Percentiles rank a stretch among this genome's conserved stretches.
These are phyloP conservation scores for Trametopsis cervina DNA, from an alignment of 768 basidiomycete genomes.

Conservation along the genomic window DNA sequence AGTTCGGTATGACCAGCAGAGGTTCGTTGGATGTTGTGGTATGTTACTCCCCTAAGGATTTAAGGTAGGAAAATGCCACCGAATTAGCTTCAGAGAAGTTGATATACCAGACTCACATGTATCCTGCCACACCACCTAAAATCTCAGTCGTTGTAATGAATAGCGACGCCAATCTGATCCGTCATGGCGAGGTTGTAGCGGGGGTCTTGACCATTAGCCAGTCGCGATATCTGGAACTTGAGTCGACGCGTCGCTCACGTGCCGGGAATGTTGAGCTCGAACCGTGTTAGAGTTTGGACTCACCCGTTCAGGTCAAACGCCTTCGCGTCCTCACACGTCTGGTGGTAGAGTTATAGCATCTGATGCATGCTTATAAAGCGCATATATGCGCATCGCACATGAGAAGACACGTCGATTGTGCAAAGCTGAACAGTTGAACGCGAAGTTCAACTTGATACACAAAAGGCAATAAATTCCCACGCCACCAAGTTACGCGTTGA, in stretches of 20 bases:
- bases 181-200: background rate
- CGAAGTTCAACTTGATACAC: background rate
- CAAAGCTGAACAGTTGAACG: background rate
- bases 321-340: background rate
- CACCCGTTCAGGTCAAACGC: background rate
- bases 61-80: too few species aligned
- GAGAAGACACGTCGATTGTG: background rate
- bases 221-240: background rate
- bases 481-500: background rate
- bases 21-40: too few species aligned
- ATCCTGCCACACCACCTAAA: too few species aligned
- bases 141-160: background rate
- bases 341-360: too few species aligned
- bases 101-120: background rate
- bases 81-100: background rate
- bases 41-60: too few species aligned
- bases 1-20: too few species aligned
- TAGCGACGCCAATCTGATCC: background rate
- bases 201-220: background rate
- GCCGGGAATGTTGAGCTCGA: background rate
- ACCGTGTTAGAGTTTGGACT: background rate
- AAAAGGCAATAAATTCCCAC: background rate
- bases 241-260: background rate
- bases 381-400: background rate
- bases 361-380: too few species aligned